Base-by-base conservation (phyloP, 192 early-diverging fungal genomes). In the Coemansia reversa region DNA sequence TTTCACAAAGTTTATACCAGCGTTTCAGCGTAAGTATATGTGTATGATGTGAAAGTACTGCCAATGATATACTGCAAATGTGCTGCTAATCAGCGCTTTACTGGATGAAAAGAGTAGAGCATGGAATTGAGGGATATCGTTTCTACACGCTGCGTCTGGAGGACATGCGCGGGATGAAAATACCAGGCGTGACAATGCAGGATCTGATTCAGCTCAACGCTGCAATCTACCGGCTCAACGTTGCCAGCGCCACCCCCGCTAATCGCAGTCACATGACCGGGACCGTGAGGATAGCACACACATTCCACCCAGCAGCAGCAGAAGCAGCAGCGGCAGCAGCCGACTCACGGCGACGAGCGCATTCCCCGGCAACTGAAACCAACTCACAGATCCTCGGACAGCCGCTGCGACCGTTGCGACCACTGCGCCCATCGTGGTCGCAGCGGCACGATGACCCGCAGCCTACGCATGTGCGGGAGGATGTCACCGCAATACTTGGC, bases 161-260 rank as follows among this genome's bases (percentile, higher is more conserved):
- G 62, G 66, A 68, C 18, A 62, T 81, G 49, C 67, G 68, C 16
- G 68, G 61, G 39, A 81, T 81, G 78, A 45, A 48, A 60, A 66
- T 81, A 24, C 78, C 78, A 2, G 61, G 60, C 24, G 73, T 64
- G 24, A 63, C 69, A 22, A 72, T 81, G 72, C 69, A 74, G 63
- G 78, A 81, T 27, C 56, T 68, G 32, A 74, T 81, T 32, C 78
- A 75, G 69, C 72, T 81, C 57, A 81, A 81, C 51, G 65, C 65
- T 1, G 78, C 78, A 7, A 81, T 81, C 23, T 75, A 75, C 63
- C 52, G 78, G 6, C 65, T 81, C 7, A 75, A 75, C 60, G 66
- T 67, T 16, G 60, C 69, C 7, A 62, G 72, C 6, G 72, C 67
- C 5, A 54, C 68, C 49, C 68, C 77, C 6, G 69, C 69, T 23